Percentiles rank a stretch among this genome's conserved stretches.
phyloP scores from a whole-genome alignment of 2,329 filamentous ascomycete genomes.

The Colletotrichum tropicale region DNA sequence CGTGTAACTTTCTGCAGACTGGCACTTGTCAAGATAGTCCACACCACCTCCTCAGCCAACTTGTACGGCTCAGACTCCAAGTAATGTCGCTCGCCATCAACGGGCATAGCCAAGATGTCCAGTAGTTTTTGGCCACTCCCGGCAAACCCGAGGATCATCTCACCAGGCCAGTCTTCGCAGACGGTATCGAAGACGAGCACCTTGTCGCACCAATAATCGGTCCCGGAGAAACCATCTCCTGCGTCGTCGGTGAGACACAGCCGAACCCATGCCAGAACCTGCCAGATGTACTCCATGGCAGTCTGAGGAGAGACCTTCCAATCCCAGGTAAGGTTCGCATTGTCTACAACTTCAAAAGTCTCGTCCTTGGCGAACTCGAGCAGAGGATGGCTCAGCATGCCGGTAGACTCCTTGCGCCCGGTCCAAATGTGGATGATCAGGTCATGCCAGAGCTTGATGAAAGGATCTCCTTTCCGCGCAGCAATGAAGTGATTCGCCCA shows the following conservation, averaged over 20 bases:
- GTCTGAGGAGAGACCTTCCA: slow-evolving; percentile 26
- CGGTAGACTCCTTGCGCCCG: slow-evolving; percentile 30
- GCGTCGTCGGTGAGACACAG: slow-evolving; percentile 37
- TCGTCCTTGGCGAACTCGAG: slow-evolving; percentile 21
- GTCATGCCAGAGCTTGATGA: slow-evolving; percentile 48
- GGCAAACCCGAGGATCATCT: slow-evolving; percentile 21
- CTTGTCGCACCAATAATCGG: slow-evolving; percentile 34
- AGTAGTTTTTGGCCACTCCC: slow-evolving; percentile 22
- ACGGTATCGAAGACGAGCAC: slow-evolving; percentile 34
- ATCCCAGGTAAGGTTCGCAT: slow-evolving; percentile 22
- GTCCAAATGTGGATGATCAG: slow-evolving; percentile 40
- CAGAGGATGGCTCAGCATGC: slow-evolving; percentile 36
- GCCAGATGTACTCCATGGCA: slow-evolving; percentile 34
- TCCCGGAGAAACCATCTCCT: slow-evolving; percentile 35
- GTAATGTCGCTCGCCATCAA: slow-evolving; percentile 21
- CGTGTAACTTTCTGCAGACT: slow-evolving; percentile 40
- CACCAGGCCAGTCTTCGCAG: slow-evolving; percentile 25
- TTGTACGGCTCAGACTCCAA: slow-evolving; percentile 24
- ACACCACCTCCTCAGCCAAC: slow-evolving; percentile 28
- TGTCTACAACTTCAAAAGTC: slow-evolving; percentile 23
- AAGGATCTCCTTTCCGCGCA: slow-evolving; percentile 42
- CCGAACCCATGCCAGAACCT: slow-evolving; percentile 32
- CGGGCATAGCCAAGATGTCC: slow-evolving; percentile 22
- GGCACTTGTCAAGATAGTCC: slow-evolving; percentile 32
- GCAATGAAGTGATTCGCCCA: slow-evolving; percentile 48